Base-by-base conservation (phyloP, 306 rosid genomes). In the Adenanthera pavonina region DNA sequence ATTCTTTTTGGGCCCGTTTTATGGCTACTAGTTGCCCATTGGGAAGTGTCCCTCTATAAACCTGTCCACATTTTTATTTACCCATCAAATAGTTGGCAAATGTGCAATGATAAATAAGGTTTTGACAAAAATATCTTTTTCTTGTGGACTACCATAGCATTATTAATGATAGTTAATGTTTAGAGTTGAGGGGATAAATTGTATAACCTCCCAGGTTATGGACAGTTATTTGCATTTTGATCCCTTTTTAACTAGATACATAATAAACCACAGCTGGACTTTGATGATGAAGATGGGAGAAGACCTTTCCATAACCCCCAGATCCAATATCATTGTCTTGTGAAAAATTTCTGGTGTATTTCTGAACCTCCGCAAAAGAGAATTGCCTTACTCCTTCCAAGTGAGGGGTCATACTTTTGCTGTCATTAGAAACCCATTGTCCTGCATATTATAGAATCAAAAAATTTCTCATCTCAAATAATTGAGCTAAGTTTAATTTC, bases 291-390 rank as follows among this genome's bases (percentile, higher is more conserved):
- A 82, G 59, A 33, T 3, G 41, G 38, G 25, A 71, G 70, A 57
- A 44, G 80, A 90, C 97, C 90, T 90, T 87, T 20, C 92, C 97
- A 81, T 87, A 90, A 36, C 91, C 94, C 51, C 97, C 97, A 30
- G 80, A 72, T 72, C 86, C 86, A 10, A 83, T 35, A 64, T 34
- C 71, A 64, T 83, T 83, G 69, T 11, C 82, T 65, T 8, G 79
- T 12, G 86, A 83, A 33, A 83, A 83, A 59, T 87, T 86, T 65
- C 85, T 80, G 78, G 88, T 90, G 89, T 56, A 87, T 69, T 79
- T 86, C 84, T 78, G 69, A 25, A 92, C 83, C 82, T 92, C 97
- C 75, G 81, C 87, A 47, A 85, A 89, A 44, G 97, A 78, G 89
- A 92, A 87, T 20, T 56, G 85, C 75, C 62, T 86, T 20, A 87